Base-by-base conservation (phyloP, 306 rosid genomes). In the Albizia julibrissin region DNA sequence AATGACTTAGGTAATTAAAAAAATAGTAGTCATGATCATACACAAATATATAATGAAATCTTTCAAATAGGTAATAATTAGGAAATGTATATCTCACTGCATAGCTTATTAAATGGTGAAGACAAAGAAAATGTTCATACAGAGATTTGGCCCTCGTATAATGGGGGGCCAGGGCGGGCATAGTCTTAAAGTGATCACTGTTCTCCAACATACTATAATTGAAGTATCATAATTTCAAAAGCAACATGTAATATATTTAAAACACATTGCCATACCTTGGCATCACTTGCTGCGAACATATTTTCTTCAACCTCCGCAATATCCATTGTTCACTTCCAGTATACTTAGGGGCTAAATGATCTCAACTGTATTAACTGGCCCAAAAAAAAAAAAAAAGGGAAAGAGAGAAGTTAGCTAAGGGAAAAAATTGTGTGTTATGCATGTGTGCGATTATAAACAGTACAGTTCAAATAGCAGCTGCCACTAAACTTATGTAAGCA, bases 231-330 rank as follows among this genome's bases (percentile, higher is more conserved):
- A 84, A 69, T 42, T 78, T 18, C 65, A 44, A 78, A 67, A 80
- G 49, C 13, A 87, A 46, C 73, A 54, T 47, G 50, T 34, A 68
- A 78, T 59, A 46, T 61, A 74, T 24, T 80, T 13, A 86, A 74
- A 69, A 59, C 24, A 42, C 24, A 11, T 37, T 34, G 66, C 50
- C 68, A 76, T 87, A 95, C 97, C 98, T 95, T 96, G 74, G 98
- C 98, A 81, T 93, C 99, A 80, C 91, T 87, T 69, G 90, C 87
- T 10, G 94, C 90, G 78, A 93, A 90, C 66, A 91, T 77, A 87
- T 84, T 93, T 83, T 93, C 99, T 84, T 96, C 97, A 62, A 91
- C 91, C 86, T 91, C 98, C 0, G 73, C 39, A 77, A 85, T 76
- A 84, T 96, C 97, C 99, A 96, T 96, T 61, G 72, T 87, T 86